A percentile compares a stretch with the other conserved stretches of the same genome.
These are phyloP conservation scores for Lentinula sp. DNA, from an alignment of 768 basidiomycete genomes.

Conservation along the genomic window DNA sequence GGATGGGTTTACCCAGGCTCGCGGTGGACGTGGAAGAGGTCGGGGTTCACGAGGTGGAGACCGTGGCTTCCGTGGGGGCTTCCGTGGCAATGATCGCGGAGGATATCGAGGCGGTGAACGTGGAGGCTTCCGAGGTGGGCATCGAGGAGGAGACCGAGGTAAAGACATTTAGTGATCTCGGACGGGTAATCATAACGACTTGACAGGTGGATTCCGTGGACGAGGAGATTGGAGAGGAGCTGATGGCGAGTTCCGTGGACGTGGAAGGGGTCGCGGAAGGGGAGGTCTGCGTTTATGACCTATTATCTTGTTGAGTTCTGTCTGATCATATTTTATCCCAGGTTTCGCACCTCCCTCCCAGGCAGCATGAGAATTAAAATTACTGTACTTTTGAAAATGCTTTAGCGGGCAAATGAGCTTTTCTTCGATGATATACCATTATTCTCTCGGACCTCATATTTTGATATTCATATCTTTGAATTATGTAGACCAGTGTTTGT, in stretches of 20 bases:
- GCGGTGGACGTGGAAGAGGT: constrained; percentile 28
- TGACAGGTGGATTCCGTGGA: constrained; percentile 28
- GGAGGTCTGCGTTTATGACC: constrained; percentile 24
- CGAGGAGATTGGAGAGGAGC: constrained; percentile 46
- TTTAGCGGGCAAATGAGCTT: not conserved
- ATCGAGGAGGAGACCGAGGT: constrained; percentile 31
- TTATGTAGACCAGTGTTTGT: not conserved
- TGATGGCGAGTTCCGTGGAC: constrained; percentile 30
- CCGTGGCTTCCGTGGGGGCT: constrained; percentile 13
- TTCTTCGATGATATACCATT: too few species aligned
- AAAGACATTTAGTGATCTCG: not conserved
- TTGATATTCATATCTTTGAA: too few species aligned
- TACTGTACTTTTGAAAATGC: not conserved
- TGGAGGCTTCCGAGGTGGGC: constrained; percentile 22
- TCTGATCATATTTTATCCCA: constrained; percentile 1
- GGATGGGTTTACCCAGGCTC: constrained; percentile 55
- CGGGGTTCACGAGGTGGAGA: constrained; percentile 17
- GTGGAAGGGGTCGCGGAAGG: constrained; percentile 37
- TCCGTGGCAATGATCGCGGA: constrained; percentile 26
- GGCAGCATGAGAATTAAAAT: constrained; percentile 9
- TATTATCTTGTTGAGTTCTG: too few species aligned
- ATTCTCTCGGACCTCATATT: too few species aligned
- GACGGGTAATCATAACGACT: constrained; percentile 15
- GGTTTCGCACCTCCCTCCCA: constrained; percentile 15
- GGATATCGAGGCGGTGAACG: constrained; percentile 28